phyloP scores from a whole-genome alignment of 768 basidiomycete species.

The Amanita pseudoporphyria region DNA sequence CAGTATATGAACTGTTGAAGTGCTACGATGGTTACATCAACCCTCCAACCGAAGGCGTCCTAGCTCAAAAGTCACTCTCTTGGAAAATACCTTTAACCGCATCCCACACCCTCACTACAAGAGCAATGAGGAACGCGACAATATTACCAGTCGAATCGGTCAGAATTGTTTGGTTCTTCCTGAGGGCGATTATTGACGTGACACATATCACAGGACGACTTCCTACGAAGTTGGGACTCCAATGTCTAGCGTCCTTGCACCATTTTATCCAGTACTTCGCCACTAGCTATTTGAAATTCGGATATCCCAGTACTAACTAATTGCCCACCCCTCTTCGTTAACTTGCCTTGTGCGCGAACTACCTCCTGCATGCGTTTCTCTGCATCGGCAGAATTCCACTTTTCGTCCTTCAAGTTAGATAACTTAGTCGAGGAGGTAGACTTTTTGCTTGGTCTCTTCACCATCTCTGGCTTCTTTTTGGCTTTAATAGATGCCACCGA shows the following conservation, averaged over 20 bases:
- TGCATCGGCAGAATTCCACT: slow-evolving; percentile 41
- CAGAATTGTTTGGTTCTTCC: neutral
- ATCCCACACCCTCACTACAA: neutral
- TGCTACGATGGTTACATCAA: neutral
- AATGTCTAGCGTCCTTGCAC: slow-evolving; percentile 20
- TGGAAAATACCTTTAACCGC: neutral
- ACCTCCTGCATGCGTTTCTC: slow-evolving; percentile 82
- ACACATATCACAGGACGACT: neutral
- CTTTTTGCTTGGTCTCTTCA: slow-evolving; percentile 15
- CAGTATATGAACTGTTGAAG: neutral
- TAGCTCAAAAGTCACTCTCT: neutral
- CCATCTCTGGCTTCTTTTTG: slow-evolving; percentile 12
- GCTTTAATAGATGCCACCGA: slow-evolving; percentile 25
- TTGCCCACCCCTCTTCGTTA: slow-evolving; percentile 71
- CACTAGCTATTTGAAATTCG: slow-evolving; percentile 75
- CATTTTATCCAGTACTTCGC: slow-evolving; percentile 52
- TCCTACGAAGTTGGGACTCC: neutral
- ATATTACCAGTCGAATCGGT: neutral
- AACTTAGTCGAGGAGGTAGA: slow-evolving; percentile 5
- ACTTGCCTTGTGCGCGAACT: slow-evolving; percentile 74
- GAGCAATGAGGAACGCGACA: neutral
- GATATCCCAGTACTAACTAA: slow-evolving; percentile 57
- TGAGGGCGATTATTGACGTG: neutral
- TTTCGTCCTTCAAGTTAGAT: slow-evolving; percentile 20
- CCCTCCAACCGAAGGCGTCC: neutral